phyloP scores from a whole-genome alignment of 352 stramenopile species.

The Phytophthora fragariaefolia region DNA sequence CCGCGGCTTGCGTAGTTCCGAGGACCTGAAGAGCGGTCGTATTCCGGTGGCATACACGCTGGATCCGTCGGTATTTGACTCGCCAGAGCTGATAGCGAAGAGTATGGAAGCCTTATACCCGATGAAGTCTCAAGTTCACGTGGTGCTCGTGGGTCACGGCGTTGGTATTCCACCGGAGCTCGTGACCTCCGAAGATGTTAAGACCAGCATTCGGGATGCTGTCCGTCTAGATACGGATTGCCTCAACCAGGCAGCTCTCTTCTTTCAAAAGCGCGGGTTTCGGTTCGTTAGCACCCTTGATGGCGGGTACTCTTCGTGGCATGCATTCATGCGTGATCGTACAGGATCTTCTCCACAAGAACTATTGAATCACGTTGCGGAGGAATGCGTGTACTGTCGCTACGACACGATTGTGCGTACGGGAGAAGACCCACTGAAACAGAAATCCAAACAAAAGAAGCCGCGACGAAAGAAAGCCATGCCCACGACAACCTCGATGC shows the following conservation, averaged over 20 bases:
- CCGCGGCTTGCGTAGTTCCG: constrained; percentile 71
- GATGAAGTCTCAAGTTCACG: constrained; percentile 76
- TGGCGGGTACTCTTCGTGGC: constrained; percentile 82
- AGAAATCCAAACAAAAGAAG: constrained; percentile 48
- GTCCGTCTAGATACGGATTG: constrained; percentile 70
- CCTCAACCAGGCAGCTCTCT: constrained; percentile 78
- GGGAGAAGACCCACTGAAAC: constrained; percentile 70
- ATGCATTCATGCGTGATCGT: constrained; percentile 84
- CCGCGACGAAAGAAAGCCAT: constrained; percentile 72
- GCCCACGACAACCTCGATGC: constrained; percentile 72
- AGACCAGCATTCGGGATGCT: constrained; percentile 79
- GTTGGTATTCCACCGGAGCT: constrained; percentile 70
- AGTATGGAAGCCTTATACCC: constrained; percentile 74
- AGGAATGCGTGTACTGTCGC: constrained; percentile 80
- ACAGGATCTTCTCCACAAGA: constrained; percentile 62
- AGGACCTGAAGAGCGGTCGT: constrained; percentile 79
- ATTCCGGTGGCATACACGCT: constrained; percentile 82
- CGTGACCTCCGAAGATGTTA: constrained; percentile 66
- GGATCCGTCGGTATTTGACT: constrained; percentile 83
- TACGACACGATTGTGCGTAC: constrained; percentile 79
- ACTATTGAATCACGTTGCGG: constrained; percentile 69
- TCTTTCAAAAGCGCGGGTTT: constrained; percentile 86
- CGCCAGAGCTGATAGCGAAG: constrained; percentile 74
- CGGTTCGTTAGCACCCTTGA: constrained; percentile 83
- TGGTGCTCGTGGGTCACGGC: constrained; percentile 79